Evolutionary conservation across 371 early-diverging fungal genomes (phyloP).

Genomic region (Lichtheimia corymbifera): DNA sequence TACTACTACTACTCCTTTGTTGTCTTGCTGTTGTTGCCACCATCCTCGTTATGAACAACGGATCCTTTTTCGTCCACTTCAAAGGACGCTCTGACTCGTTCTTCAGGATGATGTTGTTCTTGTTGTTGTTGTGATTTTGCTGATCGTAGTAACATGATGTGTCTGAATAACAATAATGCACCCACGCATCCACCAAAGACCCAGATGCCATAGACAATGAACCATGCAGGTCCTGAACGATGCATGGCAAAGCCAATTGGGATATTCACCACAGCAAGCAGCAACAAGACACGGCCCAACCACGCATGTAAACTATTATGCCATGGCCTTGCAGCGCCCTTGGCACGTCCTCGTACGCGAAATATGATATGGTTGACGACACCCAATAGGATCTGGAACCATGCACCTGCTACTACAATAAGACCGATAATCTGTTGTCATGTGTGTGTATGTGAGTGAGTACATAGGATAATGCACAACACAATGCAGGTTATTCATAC

Average conservation of each 20-base stretch:
- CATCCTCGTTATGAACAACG: background rate
- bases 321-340: conserved; percentile 25
- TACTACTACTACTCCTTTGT: background rate
- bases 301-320: conserved; percentile 35
- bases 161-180: conserved; percentile 23
- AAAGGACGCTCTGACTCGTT: too few relatives aligned
- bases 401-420: conserved; percentile 23
- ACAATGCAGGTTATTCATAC: conserved; percentile 20
- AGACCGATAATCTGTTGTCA: conserved; percentile 27
- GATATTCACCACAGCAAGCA: conserved; percentile 30
- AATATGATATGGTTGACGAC: conserved; percentile 32
- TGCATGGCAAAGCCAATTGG: conserved; percentile 36
- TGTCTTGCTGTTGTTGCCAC: background rate
- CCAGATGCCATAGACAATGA: conserved; percentile 28
- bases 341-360: conserved; percentile 19
- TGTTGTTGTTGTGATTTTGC: too few relatives aligned
- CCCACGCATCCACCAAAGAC: conserved; percentile 1
- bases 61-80: background rate
- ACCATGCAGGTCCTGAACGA: conserved; percentile 11
- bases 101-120: too few relatives aligned
- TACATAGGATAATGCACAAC: background rate
- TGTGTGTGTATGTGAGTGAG: too few relatives aligned
- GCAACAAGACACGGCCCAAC: conserved; percentile 27
- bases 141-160: background rate
- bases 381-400: conserved; percentile 31